Base-by-base conservation (phyloP, 164 flowering plant species). In the Vitis rupestris region DNA sequence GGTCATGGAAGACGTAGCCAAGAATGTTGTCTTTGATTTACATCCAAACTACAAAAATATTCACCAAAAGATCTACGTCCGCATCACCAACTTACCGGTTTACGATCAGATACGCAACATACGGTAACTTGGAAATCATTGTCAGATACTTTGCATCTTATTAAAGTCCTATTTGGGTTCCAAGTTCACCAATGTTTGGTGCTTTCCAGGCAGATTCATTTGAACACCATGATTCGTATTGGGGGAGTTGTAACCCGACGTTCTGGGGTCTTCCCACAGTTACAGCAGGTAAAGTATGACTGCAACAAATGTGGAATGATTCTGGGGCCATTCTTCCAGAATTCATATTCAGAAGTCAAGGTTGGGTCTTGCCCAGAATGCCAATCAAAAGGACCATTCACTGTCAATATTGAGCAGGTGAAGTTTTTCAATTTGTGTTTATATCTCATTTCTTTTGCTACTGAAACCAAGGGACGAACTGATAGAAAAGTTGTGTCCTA, bases 301-400 rank as follows among this genome's bases (percentile, higher is more conserved):
- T 92, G 97, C 79, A 87, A 79, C 78, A 94, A 94, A 73, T 82
- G 85, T 69, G 85, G 83, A 50, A 67, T 76, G 71, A 63, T 89
- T 74, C 80, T 95, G 64, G 99, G 99, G 48, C 98, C 98, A 15
- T 95, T 95, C 82, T 89, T 95, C 69, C 99, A 95, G 82, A 95
- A 93, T 70, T 93, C 98, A 5, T 93, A 93, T 76, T 93, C 98
- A 51, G 99, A 93, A 77, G 97, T 95, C 59, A 93, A 89, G 76
- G 98, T 95, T 66, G 99, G 99, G 66, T 95, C 99, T 65, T 95
- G 99, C 70, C 97, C 98, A 52, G 99, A 91, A 82, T 95, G 99
- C 78, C 98, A 93, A 80, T 95, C 99, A 19, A 93, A 91, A 81
- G 99, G 99, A 65, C 99, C 99, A 55, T 95, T 95, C 82, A 91